These are phyloP conservation scores for Apiospora pterosperma DNA, from an alignment of 2,329 filamentous ascomycete species.

Conservation along the genomic window DNA sequence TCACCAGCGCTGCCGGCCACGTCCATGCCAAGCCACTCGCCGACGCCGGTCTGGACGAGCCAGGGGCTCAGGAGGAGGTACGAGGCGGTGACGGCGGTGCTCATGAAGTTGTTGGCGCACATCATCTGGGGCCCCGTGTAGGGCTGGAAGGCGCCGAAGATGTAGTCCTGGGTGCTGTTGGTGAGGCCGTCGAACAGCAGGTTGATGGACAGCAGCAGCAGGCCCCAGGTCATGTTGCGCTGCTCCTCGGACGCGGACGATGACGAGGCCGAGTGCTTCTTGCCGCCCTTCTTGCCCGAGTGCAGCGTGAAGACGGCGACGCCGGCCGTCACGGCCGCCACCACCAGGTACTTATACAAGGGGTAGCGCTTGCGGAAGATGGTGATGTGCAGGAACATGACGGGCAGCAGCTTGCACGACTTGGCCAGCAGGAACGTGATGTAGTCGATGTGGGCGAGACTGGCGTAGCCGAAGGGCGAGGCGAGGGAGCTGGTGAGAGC, in stretches of 20 bases:
- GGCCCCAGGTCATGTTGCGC: conserved; percentile 70
- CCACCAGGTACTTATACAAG: conserved; percentile 93
- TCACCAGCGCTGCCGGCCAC: conserved; percentile 68
- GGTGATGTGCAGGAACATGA: conserved; percentile 95
- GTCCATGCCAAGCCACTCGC: conserved; percentile 65
- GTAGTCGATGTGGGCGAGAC: conserved; percentile 91
- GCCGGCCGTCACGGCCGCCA: conserved; percentile 83
- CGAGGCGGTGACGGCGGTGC: conserved; percentile 68
- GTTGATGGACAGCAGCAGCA: conserved; percentile 83
- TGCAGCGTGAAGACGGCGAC: conserved; percentile 96
- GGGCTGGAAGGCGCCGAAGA: conserved; percentile 75
- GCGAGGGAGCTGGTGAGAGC: conserved; percentile 85
- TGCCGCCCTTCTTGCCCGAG: conserved; percentile 52
- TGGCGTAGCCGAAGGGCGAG: conserved; percentile 93
- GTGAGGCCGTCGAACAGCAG: conserved; percentile 93
- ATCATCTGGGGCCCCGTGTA: conserved; percentile 98
- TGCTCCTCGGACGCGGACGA: conserved; percentile 37
- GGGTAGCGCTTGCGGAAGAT: conserved; percentile 87
- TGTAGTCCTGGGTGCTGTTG: conserved; percentile 94
- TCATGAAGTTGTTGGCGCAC: conserved; percentile 93
- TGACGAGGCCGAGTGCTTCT: conserved; percentile 27
- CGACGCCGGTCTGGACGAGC: conserved; percentile 64
- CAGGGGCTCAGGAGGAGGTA: conserved; percentile 81
- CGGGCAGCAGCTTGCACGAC: conserved; percentile 96
- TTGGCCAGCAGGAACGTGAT: conserved; percentile 97